Evolutionary conservation across 1,284 basidiomycete species (phyloP).

Genomic region (Heterobasidion annosum): DNA sequence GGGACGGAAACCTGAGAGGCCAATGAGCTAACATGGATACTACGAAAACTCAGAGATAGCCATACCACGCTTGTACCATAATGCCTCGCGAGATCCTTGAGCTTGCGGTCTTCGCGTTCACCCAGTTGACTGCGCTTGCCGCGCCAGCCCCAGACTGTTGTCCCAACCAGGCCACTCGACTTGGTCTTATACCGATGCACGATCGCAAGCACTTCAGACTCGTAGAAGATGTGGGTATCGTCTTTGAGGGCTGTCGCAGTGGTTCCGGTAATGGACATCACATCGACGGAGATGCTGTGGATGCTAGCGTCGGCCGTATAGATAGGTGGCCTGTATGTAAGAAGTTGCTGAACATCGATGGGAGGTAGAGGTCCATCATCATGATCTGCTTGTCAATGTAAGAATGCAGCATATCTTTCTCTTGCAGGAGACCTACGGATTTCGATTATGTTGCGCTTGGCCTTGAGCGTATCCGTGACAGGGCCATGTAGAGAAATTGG

Average conservation of each 20-base stretch:
- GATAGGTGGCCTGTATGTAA: constrained; percentile 19
- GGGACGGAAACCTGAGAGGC: constrained; percentile 33
- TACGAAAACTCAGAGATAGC: constrained; percentile 1
- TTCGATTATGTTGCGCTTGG: constrained; percentile 3
- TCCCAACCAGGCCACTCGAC: constrained; percentile 54
- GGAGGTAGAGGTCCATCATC: constrained; percentile 37
- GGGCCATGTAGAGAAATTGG: not conserved
- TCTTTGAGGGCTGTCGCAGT: constrained; percentile 33
- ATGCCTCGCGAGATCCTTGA: constrained; percentile 59
- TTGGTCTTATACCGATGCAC: constrained; percentile 60
- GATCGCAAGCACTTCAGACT: constrained; percentile 57
- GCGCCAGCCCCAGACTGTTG: constrained; percentile 66
- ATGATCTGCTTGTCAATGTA: constrained; percentile 20
- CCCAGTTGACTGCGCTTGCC: constrained; percentile 43
- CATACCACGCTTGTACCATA: constrained; percentile 58
- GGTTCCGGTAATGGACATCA: constrained; percentile 46
- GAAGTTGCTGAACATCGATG: constrained; percentile 38
- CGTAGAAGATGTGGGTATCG: constrained; percentile 54
- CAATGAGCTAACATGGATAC: not conserved
- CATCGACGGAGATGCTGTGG: constrained; percentile 63
- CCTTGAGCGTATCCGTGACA: not conserved
- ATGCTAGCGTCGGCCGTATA: constrained; percentile 27
- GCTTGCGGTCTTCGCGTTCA: constrained; percentile 52
- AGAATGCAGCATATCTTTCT: not conserved
- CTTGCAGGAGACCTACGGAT: constrained; percentile 5